Percentiles rank a stretch among this genome's conserved stretches.
Evolutionary conservation across 805 yeast species (phyloP).

Genomic region (Cyberlindnera sargentensis): DNA sequence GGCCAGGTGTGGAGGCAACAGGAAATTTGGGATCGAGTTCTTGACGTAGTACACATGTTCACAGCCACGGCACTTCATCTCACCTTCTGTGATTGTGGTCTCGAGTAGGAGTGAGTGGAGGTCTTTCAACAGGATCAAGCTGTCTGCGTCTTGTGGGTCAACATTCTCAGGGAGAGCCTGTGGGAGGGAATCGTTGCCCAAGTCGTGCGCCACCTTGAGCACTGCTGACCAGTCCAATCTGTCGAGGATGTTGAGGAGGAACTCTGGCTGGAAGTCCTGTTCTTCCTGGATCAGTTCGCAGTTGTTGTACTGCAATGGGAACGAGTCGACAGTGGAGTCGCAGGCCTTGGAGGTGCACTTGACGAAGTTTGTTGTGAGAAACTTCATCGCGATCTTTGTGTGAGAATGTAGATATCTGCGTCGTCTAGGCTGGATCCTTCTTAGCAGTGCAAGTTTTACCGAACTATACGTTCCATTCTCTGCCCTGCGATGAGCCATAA

Average conservation of each 20-base stretch:
- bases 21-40: constrained; percentile 88
- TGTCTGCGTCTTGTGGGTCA: constrained; percentile 26
- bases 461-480: too few relatives aligned
- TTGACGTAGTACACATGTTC: constrained; percentile 84
- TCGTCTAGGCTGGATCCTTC: too few relatives aligned
- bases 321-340: constrained; percentile 63
- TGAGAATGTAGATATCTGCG: not conserved
- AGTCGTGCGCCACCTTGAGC: constrained; percentile 66
- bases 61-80: constrained; percentile 83
- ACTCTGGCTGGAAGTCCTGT: constrained; percentile 74
- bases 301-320: constrained; percentile 67
- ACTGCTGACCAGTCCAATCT: constrained; percentile 89
- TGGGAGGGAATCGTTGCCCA: constrained; percentile 52
- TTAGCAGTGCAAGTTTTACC: too few relatives aligned
- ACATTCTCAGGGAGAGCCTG: constrained; percentile 47
- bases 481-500: not conserved
- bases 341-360: constrained; percentile 87
- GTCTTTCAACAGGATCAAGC: constrained; percentile 55
- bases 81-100: constrained; percentile 82
- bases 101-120: constrained; percentile 75
- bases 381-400: constrained; percentile 52
- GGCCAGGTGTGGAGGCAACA: constrained; percentile 91
- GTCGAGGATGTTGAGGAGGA: constrained; percentile 66
- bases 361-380: constrained; percentile 92
- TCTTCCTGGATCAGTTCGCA: constrained; percentile 68